These are phyloP conservation scores for Pilatotrama ljubarskyi DNA, from an alignment of 768 basidiomycete genomes.

Conservation along the genomic window DNA sequence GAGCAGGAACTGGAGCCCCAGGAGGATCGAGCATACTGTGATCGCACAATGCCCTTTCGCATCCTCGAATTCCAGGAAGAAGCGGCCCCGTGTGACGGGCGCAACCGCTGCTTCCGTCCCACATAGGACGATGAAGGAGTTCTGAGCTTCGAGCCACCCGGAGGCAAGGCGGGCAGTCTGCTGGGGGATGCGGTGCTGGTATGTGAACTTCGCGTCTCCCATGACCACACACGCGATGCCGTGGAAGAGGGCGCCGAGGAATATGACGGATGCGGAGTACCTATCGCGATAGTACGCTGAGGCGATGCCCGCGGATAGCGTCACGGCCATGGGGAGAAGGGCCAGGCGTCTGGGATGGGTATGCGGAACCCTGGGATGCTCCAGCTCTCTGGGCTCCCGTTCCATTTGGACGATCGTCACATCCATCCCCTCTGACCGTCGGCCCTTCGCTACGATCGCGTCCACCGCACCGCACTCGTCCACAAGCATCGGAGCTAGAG, in stretches of 20 bases:
- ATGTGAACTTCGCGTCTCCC: conserved; percentile 1
- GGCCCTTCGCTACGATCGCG: neutral
- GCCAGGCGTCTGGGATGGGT: neutral
- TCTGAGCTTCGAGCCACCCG: conserved; percentile 1
- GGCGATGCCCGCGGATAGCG: conserved; percentile 9
- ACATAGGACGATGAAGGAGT: conserved; percentile 1
- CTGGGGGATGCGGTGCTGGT: conserved; percentile 1
- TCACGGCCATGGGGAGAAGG: neutral
- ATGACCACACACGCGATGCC: conserved; percentile 11
- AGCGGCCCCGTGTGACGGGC: conserved; percentile 6
- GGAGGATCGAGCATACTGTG: conserved; percentile 11
- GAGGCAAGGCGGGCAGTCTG: neutral
- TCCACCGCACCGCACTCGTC: neutral
- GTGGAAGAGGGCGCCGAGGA: conserved; percentile 11
- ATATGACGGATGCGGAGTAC: neutral
- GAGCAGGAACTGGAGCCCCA: conserved; percentile 11
- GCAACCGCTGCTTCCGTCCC: conserved; percentile 10
- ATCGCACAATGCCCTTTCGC: neutral
- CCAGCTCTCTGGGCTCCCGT: neutral
- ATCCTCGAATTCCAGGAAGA: conserved; percentile 1
- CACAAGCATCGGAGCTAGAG: neutral
- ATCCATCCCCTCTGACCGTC: conserved; percentile 1
- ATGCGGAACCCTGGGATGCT: conserved; percentile 6
- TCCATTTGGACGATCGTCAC: neutral
- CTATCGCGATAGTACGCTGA: neutral